Evolutionary conservation across 768 basidiomycete genomes (phyloP), one percentile per base, ranked within the genome.

Genomic region (Lactarius indigo): DNA sequence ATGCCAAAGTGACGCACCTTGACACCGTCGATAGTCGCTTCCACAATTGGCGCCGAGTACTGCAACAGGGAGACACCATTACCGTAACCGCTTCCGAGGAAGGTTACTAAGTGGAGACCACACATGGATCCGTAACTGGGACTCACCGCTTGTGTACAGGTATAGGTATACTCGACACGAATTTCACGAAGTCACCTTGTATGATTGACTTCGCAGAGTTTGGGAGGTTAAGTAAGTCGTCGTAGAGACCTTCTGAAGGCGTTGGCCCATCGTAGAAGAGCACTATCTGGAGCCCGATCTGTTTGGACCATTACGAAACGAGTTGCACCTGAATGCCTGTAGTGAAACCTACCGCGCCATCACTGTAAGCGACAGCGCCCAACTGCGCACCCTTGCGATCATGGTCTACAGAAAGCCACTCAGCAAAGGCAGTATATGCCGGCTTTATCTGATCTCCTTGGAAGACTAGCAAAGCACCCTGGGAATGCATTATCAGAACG

Each of bases 201-300:
- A 83, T 57, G 20, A 72, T 61, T 1, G 26, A 30, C 55, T 56
- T 31, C 5, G 30, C 26, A 5, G 55, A 56, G 20, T 56, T 56
- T 15, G 81, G 81, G 42, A 86, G 61, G 1, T 76, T 75, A 28
- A 85, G 68, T 73, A 84, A 83, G 17, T 78, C 79, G 66, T 86
- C 84, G 66, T 85, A 86, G 30, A 84, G 79, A 1, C 82, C 84
- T 0, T 67, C 63, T 0, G 84, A 84, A 0, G 79, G 80, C 0
- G 73, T 77, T 15, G 87, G 86, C 0, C 69, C 83, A 69, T 89
- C 83, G 70, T 89, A 88, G 74, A 89, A 89, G 28, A 89, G 60
- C 3, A 84, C 60, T 8, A 76, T 73, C 64, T 68, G 31, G 33
- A 86, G 78, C 1, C 79, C 35, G 23, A 1, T 86, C 87, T 8